Base-by-base conservation (phyloP, 2,329 filamentous ascomycete species). In the Parafenestella ontariensis region DNA sequence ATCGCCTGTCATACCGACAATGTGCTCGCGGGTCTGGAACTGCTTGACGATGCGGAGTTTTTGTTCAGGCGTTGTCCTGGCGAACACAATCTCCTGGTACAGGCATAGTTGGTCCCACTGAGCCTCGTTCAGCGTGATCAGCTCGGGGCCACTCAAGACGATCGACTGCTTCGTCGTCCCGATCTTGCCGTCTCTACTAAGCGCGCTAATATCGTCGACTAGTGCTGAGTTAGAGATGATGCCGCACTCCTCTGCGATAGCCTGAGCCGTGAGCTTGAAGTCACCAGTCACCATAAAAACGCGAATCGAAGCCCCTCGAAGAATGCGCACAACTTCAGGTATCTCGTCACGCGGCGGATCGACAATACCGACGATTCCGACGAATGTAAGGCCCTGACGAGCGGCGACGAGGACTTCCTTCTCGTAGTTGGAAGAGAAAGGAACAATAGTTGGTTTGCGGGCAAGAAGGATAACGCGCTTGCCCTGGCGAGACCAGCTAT, bases 221-320 rank as follows among this genome's bases (percentile, higher is more conserved):
- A 66, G 50, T 1, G 76, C 70, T 0, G 78, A 76, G 37, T 80
- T 81, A 1, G 81, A 88, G 47, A 92, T 82, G 66, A 92, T 91
- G 8, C 89, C 87, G 55, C 88, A 90, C 49, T 91, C 85, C 3
- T 83, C 80, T 0, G 89, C 89, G 57, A 93, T 92, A 1, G 89
- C 87, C 57, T 86, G 81, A 0, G 90, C 89, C 0, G 90, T 93
- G 15, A 92, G 81, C 23, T 87, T 87, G 69, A 90, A 92, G 67
- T 93, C 90, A 9, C 90, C 89, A 1, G 90, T 93, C 0, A 92
- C 89, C 89, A 93, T 93, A 73, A 90, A 88, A 26, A 92, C 86
- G n/a, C 87, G 81, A 49, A 93, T 89, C 1, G 88, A 88, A 3
- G 90, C 90, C 1, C 84, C 80, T 11, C 89, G 83, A 15, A 92